Evolutionary conservation across 1,284 basidiomycete species (phyloP).

Genomic region (Apiotrichum montevideense): DNA sequence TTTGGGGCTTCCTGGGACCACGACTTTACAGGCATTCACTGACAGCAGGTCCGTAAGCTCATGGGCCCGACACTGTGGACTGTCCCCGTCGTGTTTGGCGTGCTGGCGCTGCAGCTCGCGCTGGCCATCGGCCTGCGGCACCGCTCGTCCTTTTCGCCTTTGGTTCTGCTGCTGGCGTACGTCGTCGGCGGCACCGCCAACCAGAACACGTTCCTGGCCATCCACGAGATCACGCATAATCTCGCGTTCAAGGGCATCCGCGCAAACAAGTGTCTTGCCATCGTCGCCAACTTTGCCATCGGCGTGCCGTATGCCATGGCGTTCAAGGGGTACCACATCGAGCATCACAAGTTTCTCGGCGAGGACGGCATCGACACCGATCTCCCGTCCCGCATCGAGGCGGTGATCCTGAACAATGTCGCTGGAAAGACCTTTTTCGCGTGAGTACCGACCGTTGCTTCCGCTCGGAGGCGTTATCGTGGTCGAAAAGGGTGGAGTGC

Average conservation of each 20-base stretch:
- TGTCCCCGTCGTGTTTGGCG: conserved; percentile 74
- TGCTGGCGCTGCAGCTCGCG: conserved; percentile 70
- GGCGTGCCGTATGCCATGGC: conserved; percentile 91
- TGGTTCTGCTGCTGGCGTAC: conserved; percentile 75
- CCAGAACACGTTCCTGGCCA: conserved; percentile 94
- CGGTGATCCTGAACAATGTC: conserved; percentile 84
- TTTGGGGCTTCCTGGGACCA: no score
- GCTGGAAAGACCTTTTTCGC: conserved; percentile 97
- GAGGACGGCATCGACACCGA: conserved; percentile 91
- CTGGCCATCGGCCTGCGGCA: conserved; percentile 62
- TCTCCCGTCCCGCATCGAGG: conserved; percentile 78
- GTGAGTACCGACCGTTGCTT: conserved; percentile 49
- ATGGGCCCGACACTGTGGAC: conserved; percentile 93
- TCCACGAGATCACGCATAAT: conserved; percentile 98
- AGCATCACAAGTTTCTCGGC: conserved; percentile 85
- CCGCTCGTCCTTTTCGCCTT: conserved; percentile 61
- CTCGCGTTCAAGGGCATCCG: conserved; percentile 79
- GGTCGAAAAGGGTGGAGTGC: no score
- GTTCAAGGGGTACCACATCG: conserved; percentile 96
- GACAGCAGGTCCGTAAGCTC: conserved; percentile 69
- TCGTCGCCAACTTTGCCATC: conserved; percentile 87
- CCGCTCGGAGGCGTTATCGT: no score
- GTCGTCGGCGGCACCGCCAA: conserved; percentile 87
- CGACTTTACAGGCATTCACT: no score
- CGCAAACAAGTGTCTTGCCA: conserved; percentile 79